phyloP scores from a whole-genome alignment of 2,329 filamentous ascomycete genomes.

The Pseudogymnoascus sp. region DNA sequence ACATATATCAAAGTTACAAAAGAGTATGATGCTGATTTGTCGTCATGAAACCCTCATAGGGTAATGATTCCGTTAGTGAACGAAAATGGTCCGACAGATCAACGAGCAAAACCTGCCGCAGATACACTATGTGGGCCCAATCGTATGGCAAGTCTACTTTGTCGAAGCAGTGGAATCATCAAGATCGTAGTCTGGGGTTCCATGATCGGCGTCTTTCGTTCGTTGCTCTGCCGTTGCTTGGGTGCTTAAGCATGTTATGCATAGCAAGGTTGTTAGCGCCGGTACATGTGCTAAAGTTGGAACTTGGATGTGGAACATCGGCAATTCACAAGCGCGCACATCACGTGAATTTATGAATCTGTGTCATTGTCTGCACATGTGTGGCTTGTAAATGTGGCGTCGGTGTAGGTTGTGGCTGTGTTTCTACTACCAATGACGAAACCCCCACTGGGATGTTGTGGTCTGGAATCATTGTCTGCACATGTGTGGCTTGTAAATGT shows the following conservation, averaged over 20 bases:
- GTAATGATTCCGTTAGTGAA: not conserved
- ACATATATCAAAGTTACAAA: not conserved
- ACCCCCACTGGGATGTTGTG: not conserved
- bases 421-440: not conserved
- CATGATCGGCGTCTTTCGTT: not conserved
- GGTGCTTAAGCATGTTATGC: not conserved
- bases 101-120: not conserved
- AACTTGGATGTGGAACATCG: constrained; percentile 1
- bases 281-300: not conserved
- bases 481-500: not conserved
- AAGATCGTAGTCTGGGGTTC: not conserved
- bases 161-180: not conserved
- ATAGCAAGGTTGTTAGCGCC: not conserved
- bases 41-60: not conserved
- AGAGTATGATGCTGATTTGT: not conserved
- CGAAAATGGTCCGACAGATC: not conserved
- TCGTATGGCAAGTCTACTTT: not conserved
- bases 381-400: not conserved
- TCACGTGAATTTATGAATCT: not conserved
- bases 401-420: not conserved
- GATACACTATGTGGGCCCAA: not conserved
- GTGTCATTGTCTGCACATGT: not conserved
- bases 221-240: not conserved
- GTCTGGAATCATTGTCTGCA: no score
- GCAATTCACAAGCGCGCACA: not conserved